phyloP scores from a whole-genome alignment of 2,329 filamentous ascomycete genomes.

The Venturia nashicola region DNA sequence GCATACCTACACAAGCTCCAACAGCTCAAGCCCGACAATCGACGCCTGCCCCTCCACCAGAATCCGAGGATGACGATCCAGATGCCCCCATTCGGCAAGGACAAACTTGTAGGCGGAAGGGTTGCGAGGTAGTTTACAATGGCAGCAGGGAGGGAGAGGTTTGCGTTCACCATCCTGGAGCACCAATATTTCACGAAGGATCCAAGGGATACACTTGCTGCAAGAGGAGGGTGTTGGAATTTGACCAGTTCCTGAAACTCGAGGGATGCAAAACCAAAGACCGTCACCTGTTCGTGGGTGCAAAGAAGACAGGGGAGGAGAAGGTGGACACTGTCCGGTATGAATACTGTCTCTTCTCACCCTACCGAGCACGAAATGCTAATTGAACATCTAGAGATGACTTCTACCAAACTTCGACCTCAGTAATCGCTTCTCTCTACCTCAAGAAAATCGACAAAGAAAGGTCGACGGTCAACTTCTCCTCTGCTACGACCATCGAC shows the following conservation, averaged over 20 bases:
- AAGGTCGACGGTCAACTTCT: conserved; percentile 59
- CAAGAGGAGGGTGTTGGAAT: conserved; percentile 88
- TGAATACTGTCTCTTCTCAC: conserved; percentile 10
- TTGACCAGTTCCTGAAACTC: conserved; percentile 96
- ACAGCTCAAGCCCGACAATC: conserved; percentile 16
- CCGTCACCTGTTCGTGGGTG: conserved; percentile 75
- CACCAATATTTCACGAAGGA: conserved; percentile 91
- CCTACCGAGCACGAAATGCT: neutral
- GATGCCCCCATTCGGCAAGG: conserved; percentile 59
- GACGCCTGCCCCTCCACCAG: conserved; percentile 46
- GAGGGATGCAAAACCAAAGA: conserved; percentile 76
- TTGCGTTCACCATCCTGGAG: conserved; percentile 81
- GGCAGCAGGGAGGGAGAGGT: conserved; percentile 54
- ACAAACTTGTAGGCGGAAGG: conserved; percentile 63
- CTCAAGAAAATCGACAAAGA: conserved; percentile 93
- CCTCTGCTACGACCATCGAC: conserved; percentile 44
- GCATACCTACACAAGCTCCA: conserved; percentile 21
- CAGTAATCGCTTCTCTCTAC: conserved; percentile 84
- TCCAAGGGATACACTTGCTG: conserved; percentile 98
- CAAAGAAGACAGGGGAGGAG: conserved; percentile 59
- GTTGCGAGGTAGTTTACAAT: conserved; percentile 57
- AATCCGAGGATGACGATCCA: conserved; percentile 81
- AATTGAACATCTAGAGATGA: conserved; percentile 47
- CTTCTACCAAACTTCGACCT: conserved; percentile 83
- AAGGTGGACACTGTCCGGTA: conserved; percentile 66